These are phyloP conservation scores for Talaromyces sp. DNA, from an alignment of 2,329 filamentous ascomycete genomes.

Conservation along the genomic window DNA sequence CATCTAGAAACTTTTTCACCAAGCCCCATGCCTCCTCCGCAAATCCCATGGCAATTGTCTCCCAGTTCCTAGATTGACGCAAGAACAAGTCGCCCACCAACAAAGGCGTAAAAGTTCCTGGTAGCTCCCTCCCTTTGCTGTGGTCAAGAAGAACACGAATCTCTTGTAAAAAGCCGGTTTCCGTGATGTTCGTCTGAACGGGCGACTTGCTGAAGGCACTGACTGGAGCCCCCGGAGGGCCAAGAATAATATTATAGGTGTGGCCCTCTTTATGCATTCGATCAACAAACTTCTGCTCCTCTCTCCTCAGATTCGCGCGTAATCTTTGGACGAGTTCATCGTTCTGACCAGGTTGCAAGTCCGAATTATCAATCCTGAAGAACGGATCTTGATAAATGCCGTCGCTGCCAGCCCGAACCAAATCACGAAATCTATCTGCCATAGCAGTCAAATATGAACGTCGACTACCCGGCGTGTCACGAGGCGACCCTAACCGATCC, in stretches of 20 bases:
- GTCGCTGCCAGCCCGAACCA: slow-evolving; percentile 2
- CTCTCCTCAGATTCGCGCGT: slow-evolving; percentile 3
- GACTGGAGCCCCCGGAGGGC: neutral
- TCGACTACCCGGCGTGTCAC: slow-evolving; percentile 5
- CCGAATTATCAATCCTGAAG: slow-evolving; percentile 1
- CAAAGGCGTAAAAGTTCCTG: slow-evolving; percentile 9
- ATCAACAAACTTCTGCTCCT: slow-evolving; percentile 5
- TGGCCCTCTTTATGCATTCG: slow-evolving; percentile 5
- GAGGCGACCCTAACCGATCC: slow-evolving; percentile 6
- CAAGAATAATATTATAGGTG: neutral
- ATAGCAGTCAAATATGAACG: slow-evolving; percentile 6
- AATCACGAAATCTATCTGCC: neutral
- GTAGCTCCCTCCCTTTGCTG: slow-evolving; percentile 11
- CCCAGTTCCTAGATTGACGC: slow-evolving; percentile 8
- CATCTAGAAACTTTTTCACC: slow-evolving; percentile 6
- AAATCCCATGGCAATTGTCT: slow-evolving; percentile 5
- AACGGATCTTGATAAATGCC: slow-evolving; percentile 6
- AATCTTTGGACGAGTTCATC: neutral
- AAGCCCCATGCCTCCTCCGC: slow-evolving; percentile 1
- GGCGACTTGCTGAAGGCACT: neutral
- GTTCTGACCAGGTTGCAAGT: neutral
- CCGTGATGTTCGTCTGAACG: neutral
- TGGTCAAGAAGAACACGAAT: slow-evolving; percentile 3
- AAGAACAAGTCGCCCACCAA: slow-evolving; percentile 9
- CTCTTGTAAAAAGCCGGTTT: neutral